Conservation (phyloP, 148 eudicot species). For the Nepenthes mirabilis region DNA sequence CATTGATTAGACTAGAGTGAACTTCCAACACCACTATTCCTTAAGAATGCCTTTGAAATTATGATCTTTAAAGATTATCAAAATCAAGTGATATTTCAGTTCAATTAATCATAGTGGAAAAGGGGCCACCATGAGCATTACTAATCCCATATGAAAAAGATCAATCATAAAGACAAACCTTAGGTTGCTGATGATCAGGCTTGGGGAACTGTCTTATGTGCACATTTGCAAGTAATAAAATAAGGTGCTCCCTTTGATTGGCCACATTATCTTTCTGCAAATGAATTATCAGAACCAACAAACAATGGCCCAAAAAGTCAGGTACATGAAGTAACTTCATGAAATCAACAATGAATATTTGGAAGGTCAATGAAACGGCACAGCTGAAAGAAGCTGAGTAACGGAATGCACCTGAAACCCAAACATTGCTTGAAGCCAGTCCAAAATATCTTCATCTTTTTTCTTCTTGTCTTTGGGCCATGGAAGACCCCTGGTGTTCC, state of each 20-base stretch:
- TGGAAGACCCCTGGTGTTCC: slow-evolving; percentile 96
- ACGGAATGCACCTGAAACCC: slow-evolving; percentile 71
- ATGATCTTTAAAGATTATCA: too few relatives aligned
- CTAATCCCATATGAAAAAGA: background rate
- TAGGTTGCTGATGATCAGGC: slow-evolving; percentile 85
- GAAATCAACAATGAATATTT: background rate
- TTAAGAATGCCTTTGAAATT: too few relatives aligned
- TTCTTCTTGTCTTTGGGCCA: slow-evolving; percentile 97
- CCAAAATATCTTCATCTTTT: slow-evolving; percentile 87
- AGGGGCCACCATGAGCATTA: background rate
- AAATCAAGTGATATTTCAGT: too few relatives aligned
- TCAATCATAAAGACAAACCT: slow-evolving; percentile 32
- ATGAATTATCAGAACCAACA: slow-evolving; percentile 5
- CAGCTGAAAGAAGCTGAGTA: background rate
- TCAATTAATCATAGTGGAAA: background rate
- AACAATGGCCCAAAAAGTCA: background rate
- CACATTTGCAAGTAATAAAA: slow-evolving; percentile 94
- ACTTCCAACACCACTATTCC: too few relatives aligned
- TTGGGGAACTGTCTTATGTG: slow-evolving; percentile 93
- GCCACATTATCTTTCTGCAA: slow-evolving; percentile 92
- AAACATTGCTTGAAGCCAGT: slow-evolving; percentile 97
- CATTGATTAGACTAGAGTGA: too few relatives aligned
- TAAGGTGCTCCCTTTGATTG: slow-evolving; percentile 96
- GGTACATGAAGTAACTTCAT: background rate
- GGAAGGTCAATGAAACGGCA: background rate